Base-by-base conservation (phyloP, 2,329 filamentous ascomycete species). In the Aspergillus piperis region DNA sequence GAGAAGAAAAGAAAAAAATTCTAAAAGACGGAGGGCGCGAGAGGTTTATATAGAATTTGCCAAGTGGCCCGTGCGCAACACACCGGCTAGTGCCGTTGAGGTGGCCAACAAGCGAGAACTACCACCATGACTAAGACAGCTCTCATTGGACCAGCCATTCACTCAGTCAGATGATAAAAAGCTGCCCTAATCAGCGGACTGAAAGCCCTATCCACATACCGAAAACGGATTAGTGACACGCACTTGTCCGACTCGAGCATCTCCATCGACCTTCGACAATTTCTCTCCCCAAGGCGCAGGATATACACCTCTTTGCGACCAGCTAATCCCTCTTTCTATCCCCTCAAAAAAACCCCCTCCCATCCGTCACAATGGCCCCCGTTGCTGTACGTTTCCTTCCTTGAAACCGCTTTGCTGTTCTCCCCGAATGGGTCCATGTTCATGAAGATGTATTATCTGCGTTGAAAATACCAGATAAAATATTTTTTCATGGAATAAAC, bases 381-480 rank as follows among this genome's bases (percentile, higher is more conserved):
- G 84, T 84, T 82, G 86, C 89, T 83, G 93, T 97, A 96, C 83
- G 92, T 96, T 81, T 62, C 71, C 73, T 71, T 72, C 68, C 71
- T 63, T 62, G 56, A 64, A 85, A 90, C 80, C 82, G 92, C 92
- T 96, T 96, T 96, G 92, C 92, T 96, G 92, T 90, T 91, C 86
- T 32, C 88, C 85, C 84, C 84, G 76, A 64, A 64, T 66, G 60
- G 60, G 61, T 73, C 62, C 60, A 63, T 65, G 63, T 61, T 66
- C 66, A 66, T 68, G 64, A 70, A 68, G 71, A 60, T 68, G 64
- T 62, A 57, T 32, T 59, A n/a, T 39, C 32, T 54, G 36, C 50
- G 49, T 50, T 21, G 48, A 49, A 13, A 49, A 48, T 25, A 36
- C 25, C 44, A 49, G 53, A 11, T 25, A 19, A 54, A 21, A 13